Base-by-base conservation (phyloP, 1,284 basidiomycete species). In the Ceratobasidium sp. region DNA sequence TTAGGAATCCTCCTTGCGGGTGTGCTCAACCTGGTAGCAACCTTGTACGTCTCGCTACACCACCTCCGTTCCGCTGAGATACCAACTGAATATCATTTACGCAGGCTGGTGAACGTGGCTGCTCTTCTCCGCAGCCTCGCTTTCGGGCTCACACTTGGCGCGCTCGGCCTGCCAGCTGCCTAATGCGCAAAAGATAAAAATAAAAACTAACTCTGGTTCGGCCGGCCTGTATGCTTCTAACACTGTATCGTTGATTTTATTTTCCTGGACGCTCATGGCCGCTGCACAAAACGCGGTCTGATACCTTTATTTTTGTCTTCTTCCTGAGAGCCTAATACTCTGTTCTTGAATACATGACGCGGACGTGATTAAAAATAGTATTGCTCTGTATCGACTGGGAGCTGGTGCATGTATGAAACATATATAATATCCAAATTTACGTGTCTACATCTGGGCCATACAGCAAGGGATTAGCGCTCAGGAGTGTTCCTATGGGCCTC, bases 1-100 rank as follows among this genome's bases (percentile, higher is more conserved):
- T 81, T 85, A 18, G 82, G 83, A 67, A 81, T 79, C 42, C 80
- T 84, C 66, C 82, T 85, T 26, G 81, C 83, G 53, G 84, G 84
- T 58, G 84, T 85, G 15, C 81, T 84, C 42, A 81, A 79, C 56
- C 82, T 85, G 72, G 83, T 85, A 58, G 83, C 83, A 18, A 80
- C 68, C 42, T 79, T 84, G 84, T 85, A 60, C 64, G 84, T 82
- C n/a, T 6, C n/a, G 9, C 20, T 39, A 44, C 53, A 9, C 7
- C 42, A 40, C 4, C 6, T 40, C 55, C n/a, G 20, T 10, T 33
- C 33, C 33, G 33, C 33, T 33, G 33, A 33, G 2, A 33, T 33
- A 33, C 33, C 33, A 33, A 33, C 33, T 33, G 33, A 33, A 1
- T 33, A 33, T 33, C 4, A 33, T 33, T 46, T 78, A 51, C 40